Base-by-base conservation (phyloP, 805 yeast genomes). In the Schwanniomyces polymorphus region DNA sequence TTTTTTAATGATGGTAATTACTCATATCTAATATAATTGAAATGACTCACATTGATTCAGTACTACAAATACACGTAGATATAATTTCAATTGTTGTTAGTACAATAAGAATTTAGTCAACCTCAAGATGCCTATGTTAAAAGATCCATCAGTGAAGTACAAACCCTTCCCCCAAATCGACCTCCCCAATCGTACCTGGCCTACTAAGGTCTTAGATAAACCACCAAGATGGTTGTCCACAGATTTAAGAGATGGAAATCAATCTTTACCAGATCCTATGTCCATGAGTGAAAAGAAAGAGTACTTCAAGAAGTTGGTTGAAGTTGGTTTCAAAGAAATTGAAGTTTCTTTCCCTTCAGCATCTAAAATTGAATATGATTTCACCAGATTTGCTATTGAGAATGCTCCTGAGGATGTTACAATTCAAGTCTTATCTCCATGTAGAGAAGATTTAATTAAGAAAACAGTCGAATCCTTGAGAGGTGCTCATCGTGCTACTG, bases 181-280 rank as follows among this genome's bases (percentile, higher is more conserved):
- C 38, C 68, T 88, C 51, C 80, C 84, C 2, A 72, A 82, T 50
- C 78, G 94, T 47, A 76, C 78, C 51, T 87, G 95, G 95, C 95
- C 95, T 1, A 59, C 74, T 31, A 75, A 75, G 48, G 66, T 76
- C 12, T 62, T 88, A 47, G 71, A 70, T 43, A 79, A 79, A 60
- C 79, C 91, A 3, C 95, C 95, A 17, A 73, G 94, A 55, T 87
- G 94, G 94, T 72, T 88, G 41, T 84, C 91, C 17, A 87, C 95
- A 3, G 95, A 88, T 60, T 74, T 87, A 51, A 78, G 95, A 58
- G 95, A 87, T 61, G 95, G 95, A 27, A 87, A 87, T 66, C 94
- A 87, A 69, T 84, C 91, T 5, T 75, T 87, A 55, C 92, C 94
- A 0, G 94, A 87, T 60, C 95, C 94, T 45, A 87, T 87, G 95